Conservation (phyloP, 78 protist genomes). For the Polysphondylium violaceum region DNA sequence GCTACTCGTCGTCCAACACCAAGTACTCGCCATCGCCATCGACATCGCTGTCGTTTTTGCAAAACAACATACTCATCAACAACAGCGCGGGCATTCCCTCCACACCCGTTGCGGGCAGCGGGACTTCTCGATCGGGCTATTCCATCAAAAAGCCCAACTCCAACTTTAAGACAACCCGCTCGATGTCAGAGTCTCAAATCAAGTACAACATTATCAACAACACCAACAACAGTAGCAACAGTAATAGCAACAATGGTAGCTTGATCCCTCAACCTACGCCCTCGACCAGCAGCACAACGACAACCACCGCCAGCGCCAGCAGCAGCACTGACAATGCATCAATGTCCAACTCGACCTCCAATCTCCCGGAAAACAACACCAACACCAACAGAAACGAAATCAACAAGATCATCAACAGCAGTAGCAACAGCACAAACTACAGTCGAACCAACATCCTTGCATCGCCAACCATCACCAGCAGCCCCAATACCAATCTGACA, state of each 20-base stretch:
- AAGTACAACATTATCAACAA: not conserved
- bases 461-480: too few species aligned
- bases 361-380: too few species aligned
- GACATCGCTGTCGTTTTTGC: too few species aligned
- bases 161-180: constrained; percentile 21
- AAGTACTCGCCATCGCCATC: too few species aligned
- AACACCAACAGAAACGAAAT: too few species aligned
- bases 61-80: constrained; percentile 7
- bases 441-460: too few species aligned
- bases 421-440: too few species aligned
- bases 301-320: too few species aligned
- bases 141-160: constrained; percentile 15
- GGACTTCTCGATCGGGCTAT: not conserved
- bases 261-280: not conserved
- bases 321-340: too few species aligned
- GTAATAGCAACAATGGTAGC: not conserved
- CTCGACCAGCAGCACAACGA: not conserved
- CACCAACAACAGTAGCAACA: not conserved
- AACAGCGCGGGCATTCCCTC: not conserved
- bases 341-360: too few species aligned
- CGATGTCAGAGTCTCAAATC: constrained; percentile 50
- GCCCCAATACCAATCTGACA: not conserved
- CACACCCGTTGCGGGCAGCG: not conserved
- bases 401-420: too few species aligned
- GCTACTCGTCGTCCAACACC: too few species aligned